Percentiles rank a stretch among this genome's conserved stretches.
These are phyloP conservation scores for Neoscytalidium dimidiatum DNA, from an alignment of 2,329 filamentous ascomycete genomes.

Conservation along the genomic window DNA sequence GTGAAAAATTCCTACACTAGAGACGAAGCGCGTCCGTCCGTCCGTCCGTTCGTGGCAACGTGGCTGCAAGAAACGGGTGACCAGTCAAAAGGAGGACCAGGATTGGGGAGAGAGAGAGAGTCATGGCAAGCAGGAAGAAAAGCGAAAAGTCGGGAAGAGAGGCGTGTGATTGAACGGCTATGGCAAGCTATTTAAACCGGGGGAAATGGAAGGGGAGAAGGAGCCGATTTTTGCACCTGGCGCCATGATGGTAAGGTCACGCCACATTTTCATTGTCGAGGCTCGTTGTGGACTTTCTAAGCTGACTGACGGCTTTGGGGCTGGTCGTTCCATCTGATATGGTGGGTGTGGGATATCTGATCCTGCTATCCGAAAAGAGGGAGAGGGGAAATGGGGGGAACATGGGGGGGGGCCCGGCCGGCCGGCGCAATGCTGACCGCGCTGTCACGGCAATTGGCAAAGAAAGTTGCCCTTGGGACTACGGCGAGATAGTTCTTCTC, in stretches of 20 bases:
- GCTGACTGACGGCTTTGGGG: neutral
- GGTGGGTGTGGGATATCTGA: constrained; percentile 10
- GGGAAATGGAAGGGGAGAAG: neutral
- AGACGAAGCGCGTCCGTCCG: neutral
- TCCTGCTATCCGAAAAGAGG: constrained; percentile 6
- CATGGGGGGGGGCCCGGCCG: neutral
- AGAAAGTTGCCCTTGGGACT: too few relatives aligned
- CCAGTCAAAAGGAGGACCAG: too few relatives aligned
- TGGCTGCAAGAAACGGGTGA: neutral
- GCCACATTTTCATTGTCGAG: constrained; percentile 12
- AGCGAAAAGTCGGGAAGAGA: neutral
- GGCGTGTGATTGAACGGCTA: neutral
- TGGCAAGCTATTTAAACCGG: constrained; percentile 1
- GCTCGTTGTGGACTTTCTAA: neutral
- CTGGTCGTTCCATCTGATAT: constrained; percentile 9
- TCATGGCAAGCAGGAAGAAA: neutral
- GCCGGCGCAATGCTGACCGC: neutral
- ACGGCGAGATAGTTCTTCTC: too few relatives aligned
- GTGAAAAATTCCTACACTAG: neutral
- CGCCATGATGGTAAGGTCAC: constrained; percentile 14
- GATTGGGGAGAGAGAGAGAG: neutral
- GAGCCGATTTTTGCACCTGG: neutral
- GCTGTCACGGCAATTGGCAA: too few relatives aligned
- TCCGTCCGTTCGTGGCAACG: neutral
- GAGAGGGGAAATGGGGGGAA: neutral